Evolutionary conservation across 345 rosid genomes (phyloP).

Genomic region (Salix exigua): DNA sequence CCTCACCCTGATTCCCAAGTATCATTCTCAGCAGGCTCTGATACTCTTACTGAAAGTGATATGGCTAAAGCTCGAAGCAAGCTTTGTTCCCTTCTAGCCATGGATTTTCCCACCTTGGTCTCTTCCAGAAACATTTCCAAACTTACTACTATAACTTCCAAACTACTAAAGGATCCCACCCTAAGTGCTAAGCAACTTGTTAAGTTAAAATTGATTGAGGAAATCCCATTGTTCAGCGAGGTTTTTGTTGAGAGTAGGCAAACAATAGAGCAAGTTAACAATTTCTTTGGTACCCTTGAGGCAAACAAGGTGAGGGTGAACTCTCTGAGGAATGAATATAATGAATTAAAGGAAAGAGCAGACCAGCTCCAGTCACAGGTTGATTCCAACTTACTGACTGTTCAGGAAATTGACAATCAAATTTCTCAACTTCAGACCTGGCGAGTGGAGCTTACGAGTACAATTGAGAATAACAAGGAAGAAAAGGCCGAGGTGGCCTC

Average conservation of each 20-base stretch:
- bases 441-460: conserved; percentile 33
- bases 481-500: conserved; percentile 36
- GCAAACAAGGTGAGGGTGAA: conserved; percentile 50
- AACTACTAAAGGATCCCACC: conserved; percentile 46
- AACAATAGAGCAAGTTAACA: conserved; percentile 37
- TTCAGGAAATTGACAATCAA: conserved; percentile 55
- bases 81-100: conserved; percentile 52
- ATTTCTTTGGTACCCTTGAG: conserved; percentile 44
- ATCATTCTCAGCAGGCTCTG: conserved; percentile 3
- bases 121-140: conserved; percentile 39
- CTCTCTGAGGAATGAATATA: conserved; percentile 56
- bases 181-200: conserved; percentile 60
- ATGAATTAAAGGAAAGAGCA: conserved; percentile 47
- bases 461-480: conserved; percentile 36
- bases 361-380: conserved; percentile 45
- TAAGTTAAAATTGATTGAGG: conserved; percentile 57
- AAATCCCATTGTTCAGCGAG: conserved; percentile 55
- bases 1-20: conserved; percentile 29
- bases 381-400: conserved; percentile 32
- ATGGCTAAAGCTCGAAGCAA: conserved; percentile 47
- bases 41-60: conserved; percentile 36
- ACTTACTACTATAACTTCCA: conserved; percentile 44
- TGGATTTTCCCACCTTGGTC: conserved; percentile 55
- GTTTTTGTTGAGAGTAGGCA: conserved; percentile 50
- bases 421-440: conserved; percentile 47